A percentile compares a stretch with the other conserved stretches of the same genome.
Conservation (phyloP, 805 yeast species). For the Starmerella davenportii region DNA sequence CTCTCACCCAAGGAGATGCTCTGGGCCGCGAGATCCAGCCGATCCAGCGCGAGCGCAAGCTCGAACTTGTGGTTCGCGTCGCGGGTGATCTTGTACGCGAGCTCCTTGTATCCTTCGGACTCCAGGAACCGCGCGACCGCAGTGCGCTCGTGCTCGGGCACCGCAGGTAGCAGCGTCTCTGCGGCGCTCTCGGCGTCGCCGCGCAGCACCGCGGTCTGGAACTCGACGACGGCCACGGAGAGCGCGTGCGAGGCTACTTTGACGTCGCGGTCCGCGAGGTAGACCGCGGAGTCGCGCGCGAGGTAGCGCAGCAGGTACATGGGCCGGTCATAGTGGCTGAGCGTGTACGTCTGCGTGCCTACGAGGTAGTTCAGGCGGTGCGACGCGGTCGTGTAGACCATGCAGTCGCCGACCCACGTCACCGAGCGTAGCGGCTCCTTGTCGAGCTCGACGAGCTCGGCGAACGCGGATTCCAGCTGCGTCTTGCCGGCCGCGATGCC, state of each 20-base stretch:
- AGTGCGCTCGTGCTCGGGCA: slow-evolving; percentile 44
- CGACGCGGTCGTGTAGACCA: slow-evolving; percentile 70
- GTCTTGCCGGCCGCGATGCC: slow-evolving; percentile 40
- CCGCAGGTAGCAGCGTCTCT: slow-evolving; percentile 33
- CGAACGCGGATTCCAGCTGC: slow-evolving; percentile 68
- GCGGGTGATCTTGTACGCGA: slow-evolving; percentile 65
- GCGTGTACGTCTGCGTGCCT: slow-evolving; percentile 80
- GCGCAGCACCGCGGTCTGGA: slow-evolving; percentile 86
- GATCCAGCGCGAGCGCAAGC: slow-evolving; percentile 60
- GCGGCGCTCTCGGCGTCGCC: slow-evolving; percentile 75
- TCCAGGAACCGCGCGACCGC: slow-evolving; percentile 85
- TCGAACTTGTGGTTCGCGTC: slow-evolving; percentile 87
- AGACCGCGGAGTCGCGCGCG: slow-evolving; percentile 76
- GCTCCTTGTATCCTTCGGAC: slow-evolving; percentile 71
- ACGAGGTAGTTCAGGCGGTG: slow-evolving; percentile 86
- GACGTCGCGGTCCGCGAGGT: slow-evolving; percentile 79
- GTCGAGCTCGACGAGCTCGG: slow-evolving; percentile 60
- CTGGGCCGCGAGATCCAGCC: slow-evolving; percentile 53
- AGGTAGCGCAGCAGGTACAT: slow-evolving; percentile 77
- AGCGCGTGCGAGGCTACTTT: slow-evolving; percentile 65
- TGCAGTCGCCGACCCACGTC: slow-evolving; percentile 94
- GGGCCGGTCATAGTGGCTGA: slow-evolving; percentile 80
- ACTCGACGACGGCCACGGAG: slow-evolving; percentile 74
- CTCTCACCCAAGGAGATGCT: slow-evolving; percentile 29
- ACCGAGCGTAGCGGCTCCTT: slow-evolving; percentile 67